Conservation (phyloP, 208 protist species). For the Borovskyia barvae region DNA sequence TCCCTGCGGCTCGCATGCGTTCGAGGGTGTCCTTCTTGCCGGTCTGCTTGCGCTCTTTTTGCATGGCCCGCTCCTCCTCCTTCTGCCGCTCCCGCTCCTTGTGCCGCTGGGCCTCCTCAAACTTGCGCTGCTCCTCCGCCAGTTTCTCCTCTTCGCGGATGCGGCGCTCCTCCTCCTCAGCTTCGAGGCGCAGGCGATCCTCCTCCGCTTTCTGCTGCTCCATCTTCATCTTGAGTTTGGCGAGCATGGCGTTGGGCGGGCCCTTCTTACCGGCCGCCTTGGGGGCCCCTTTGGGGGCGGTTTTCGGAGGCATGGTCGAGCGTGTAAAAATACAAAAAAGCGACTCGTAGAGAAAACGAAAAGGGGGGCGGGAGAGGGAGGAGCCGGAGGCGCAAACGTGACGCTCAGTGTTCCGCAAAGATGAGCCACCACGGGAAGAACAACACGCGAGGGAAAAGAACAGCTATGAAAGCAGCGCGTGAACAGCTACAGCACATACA, state of each 20-base stretch:
- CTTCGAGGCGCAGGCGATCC: conserved; percentile 67
- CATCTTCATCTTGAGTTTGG: conserved; percentile 91
- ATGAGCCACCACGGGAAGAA: too few relatives aligned
- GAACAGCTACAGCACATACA: too few relatives aligned
- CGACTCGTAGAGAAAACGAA: background rate
- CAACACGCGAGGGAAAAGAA: conserved; percentile 15
- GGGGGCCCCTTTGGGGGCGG: conserved; percentile 67
- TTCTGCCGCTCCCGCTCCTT: conserved; percentile 77
- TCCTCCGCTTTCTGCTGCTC: conserved; percentile 86
- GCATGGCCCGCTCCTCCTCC: conserved; percentile 63
- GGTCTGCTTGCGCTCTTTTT: conserved; percentile 61
- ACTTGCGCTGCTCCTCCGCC: conserved; percentile 83
- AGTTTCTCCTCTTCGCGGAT: conserved; percentile 80
- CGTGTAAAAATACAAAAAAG: background rate
- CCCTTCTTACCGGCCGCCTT: conserved; percentile 79
- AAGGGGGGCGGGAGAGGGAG: conserved; percentile 21
- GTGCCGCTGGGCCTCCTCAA: conserved; percentile 76
- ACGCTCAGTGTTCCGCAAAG: too few relatives aligned
- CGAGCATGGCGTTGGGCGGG: conserved; percentile 74
- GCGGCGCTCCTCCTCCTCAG: conserved; percentile 76
- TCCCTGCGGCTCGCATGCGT: conserved; percentile 73
- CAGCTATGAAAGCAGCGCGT: too few relatives aligned
- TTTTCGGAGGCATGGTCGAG: conserved; percentile 79
- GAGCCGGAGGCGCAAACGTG: too few relatives aligned
- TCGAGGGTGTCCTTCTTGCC: conserved; percentile 61